Evolutionary conservation across 306 rosid species (phyloP).

Genomic region (Fragaria iinumae): DNA sequence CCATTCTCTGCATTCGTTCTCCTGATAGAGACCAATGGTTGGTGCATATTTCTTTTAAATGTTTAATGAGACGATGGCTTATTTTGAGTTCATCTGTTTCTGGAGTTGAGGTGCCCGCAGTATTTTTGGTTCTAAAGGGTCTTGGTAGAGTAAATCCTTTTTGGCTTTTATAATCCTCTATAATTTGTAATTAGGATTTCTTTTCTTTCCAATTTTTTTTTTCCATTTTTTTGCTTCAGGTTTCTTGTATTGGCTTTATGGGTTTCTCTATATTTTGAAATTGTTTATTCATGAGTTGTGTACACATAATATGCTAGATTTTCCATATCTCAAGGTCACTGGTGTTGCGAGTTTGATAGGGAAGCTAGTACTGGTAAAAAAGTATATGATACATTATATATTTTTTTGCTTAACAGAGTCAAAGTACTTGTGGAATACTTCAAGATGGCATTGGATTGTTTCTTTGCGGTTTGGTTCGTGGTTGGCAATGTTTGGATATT

Average conservation of each 20-base stretch:
- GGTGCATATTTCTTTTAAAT: not conserved
- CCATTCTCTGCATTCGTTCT: not conserved
- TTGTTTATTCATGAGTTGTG: not conserved
- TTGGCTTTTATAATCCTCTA: not conserved
- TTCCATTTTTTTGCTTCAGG: not conserved
- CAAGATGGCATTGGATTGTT: constrained; percentile 92
- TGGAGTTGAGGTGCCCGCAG: not conserved
- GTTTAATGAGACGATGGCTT: not conserved
- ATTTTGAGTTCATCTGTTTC: not conserved
- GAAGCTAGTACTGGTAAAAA: not conserved
- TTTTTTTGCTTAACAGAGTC: constrained; percentile 46
- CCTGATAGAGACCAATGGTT: not conserved
- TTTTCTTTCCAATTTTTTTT: not conserved
- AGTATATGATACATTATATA: constrained; percentile 16
- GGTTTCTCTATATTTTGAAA: not conserved
- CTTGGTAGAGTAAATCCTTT: constrained; percentile 3
- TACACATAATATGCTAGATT: not conserved
- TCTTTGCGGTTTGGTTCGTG: constrained; percentile 97
- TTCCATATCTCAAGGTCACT: not conserved
- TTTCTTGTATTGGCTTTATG: not conserved
- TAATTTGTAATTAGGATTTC: not conserved
- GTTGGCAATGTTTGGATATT: constrained; percentile 99
- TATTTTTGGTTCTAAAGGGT: not conserved
- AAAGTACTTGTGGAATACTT: constrained; percentile 81
- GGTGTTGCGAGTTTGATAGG: constrained; percentile 2